These are phyloP conservation scores for Vanrija humicola DNA, from an alignment of 1,284 basidiomycete genomes.

Conservation along the genomic window DNA sequence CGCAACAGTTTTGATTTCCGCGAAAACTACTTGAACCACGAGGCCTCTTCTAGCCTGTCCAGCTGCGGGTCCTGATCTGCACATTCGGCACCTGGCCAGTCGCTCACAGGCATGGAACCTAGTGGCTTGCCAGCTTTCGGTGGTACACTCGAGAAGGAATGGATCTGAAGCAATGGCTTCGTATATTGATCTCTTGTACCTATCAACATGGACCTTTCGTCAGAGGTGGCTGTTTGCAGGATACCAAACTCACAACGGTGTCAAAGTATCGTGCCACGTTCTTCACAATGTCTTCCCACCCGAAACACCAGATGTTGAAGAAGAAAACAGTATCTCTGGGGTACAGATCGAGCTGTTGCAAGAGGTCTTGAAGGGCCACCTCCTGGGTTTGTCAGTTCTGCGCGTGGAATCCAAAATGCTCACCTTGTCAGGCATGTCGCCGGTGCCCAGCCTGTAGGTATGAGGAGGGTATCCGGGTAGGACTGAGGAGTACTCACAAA, in stretches of 20 bases:
- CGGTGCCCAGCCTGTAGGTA: slow-evolving; percentile 52
- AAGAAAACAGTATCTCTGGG: slow-evolving; percentile 71
- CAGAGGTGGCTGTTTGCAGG: not conserved
- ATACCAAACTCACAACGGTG: slow-evolving; percentile 53
- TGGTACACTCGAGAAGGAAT: slow-evolving; percentile 62
- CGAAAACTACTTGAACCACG: slow-evolving; percentile 37
- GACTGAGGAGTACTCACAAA: slow-evolving; percentile 26
- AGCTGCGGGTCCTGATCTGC: too few species aligned
- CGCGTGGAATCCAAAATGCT: not conserved
- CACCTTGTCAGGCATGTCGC: slow-evolving; percentile 70
- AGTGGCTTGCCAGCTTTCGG: slow-evolving; percentile 58
- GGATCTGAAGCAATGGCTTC: slow-evolving; percentile 57
- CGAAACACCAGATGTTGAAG: slow-evolving; percentile 90
- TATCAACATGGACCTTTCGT: slow-evolving; percentile 75
- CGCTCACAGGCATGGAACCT: slow-evolving; percentile 91
- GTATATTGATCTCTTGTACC: slow-evolving; percentile 74
- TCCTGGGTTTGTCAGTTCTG: slow-evolving; percentile 51
- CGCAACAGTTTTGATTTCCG: slow-evolving; percentile 55
- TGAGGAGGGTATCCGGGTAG: slow-evolving; percentile 3
- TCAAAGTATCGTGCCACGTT: slow-evolving; percentile 64
- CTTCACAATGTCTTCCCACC: slow-evolving; percentile 80
- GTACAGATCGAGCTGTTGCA: slow-evolving; percentile 65
- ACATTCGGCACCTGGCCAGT: slow-evolving; percentile 36
- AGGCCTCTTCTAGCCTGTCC: slow-evolving; percentile 13
- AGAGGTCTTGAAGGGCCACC: slow-evolving; percentile 62